Evolutionary conservation across 305 asterid genomes (phyloP), one percentile per base, ranked within the genome.

Genomic region (Fraxinus sp.): DNA sequence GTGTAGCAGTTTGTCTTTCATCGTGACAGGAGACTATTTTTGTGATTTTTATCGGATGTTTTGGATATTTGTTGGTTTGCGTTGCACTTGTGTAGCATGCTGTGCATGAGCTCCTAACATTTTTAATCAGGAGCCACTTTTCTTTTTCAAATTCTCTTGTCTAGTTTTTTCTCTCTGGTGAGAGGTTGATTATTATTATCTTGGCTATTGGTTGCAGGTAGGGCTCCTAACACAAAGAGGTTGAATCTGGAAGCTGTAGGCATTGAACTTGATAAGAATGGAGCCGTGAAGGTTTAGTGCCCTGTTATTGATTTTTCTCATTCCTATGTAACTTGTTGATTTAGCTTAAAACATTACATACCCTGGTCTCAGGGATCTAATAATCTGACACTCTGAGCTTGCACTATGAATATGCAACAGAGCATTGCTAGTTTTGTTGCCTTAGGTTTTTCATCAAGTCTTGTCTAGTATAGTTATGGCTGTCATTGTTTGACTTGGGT

Each of bases 161-260:
- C 18, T 2, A 0, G 16, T 8, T 14, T 70, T 14, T 13, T 70
- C 20, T 70, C 24, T 13, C 75, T 11, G 76, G 22, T 70, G 76
- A 66, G 74, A 66, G 22, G 76, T 14, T 30, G 11, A 13, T 70
- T 30, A 28, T 70, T 30, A 72, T 37, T 77, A 57, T 71, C 79
- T 87, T 81, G 28, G 57, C 79, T 70, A 55, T 73, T 86, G 83
- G 36, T 83, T 86, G 77, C 92, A 97, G 99, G 99, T 64, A 94
- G 99, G 85, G 88, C 85, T 75, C 99, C 99, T 20, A 97, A 93
- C 89, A 84, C 98, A 35, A 94, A 93, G 86, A 89, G 99, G 86
- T 85, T 96, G 86, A 96, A 96, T 89, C 93, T 96, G 90, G 93
- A 89, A 85, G 86, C 97, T 59, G 95, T 91, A 22, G 99, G 98